phyloP scores from a whole-genome alignment of 2,329 filamentous ascomycete species.

The Clarireedia sp. region DNA sequence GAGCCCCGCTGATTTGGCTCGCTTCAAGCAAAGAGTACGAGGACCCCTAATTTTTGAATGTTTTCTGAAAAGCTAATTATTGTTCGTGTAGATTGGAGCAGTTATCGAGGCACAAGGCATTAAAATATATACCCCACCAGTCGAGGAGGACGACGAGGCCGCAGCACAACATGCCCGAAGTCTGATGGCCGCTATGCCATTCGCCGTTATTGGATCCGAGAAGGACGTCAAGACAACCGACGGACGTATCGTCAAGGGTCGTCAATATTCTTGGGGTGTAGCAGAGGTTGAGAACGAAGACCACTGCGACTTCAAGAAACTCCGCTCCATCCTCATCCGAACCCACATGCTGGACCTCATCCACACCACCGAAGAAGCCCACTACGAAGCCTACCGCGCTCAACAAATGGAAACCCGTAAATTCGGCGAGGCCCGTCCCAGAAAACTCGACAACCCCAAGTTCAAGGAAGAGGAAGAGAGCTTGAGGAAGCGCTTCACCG shows the following conservation, averaged over 20 bases:
- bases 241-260: slow-evolving; percentile 94
- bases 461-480: slow-evolving; percentile 99
- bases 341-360: slow-evolving; percentile 99
- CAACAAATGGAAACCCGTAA: slow-evolving; percentile 99
- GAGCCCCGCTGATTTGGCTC: slow-evolving; percentile 81
- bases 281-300: slow-evolving; percentile 99
- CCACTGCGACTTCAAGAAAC: slow-evolving; percentile 99
- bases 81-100: slow-evolving; percentile 62
- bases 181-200: slow-evolving; percentile 95
- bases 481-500: slow-evolving; percentile 96
- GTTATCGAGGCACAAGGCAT: slow-evolving; percentile 98
- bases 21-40: slow-evolving; percentile 90
- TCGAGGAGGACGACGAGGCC: slow-evolving; percentile 97
- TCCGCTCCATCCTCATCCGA: slow-evolving; percentile 95
- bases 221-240: slow-evolving; percentile 97
- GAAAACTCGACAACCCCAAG: slow-evolving; percentile 99
- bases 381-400: slow-evolving; percentile 98
- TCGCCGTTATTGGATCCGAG: slow-evolving; percentile 97
- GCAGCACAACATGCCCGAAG: slow-evolving; percentile 90
- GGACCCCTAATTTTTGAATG: background rate
- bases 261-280: slow-evolving; percentile 98
- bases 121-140: slow-evolving; percentile 97
- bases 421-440: slow-evolving; percentile 92
- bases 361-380: slow-evolving; percentile 97
- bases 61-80: slow-evolving; percentile 25